Evolutionary conservation across 441 rosid species (phyloP), one percentile per base, ranked within the genome.

Genomic region (Kokia cookei): DNA sequence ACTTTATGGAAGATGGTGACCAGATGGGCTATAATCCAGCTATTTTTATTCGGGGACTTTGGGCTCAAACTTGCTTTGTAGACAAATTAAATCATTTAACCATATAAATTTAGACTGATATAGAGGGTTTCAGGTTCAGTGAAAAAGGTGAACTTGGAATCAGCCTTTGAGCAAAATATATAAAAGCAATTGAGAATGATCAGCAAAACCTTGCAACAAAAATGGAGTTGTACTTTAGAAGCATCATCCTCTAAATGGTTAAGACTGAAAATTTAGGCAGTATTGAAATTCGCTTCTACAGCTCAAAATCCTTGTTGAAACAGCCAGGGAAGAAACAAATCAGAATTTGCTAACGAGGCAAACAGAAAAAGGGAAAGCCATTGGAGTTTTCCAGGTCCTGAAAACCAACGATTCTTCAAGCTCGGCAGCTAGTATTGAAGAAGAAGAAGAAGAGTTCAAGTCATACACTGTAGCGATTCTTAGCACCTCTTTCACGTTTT

Each of bases 401-500:
- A 35, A 55, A 55, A 57, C 27, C 6, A 55, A 55, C 10, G 55
- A n/a, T n/a, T 7, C 58, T 7, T 53, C 24, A 22, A 22, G 55
- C 55, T 50, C 26, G 53, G 40, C 40, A 37, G 40, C 40, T 6
- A 37, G 40, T 37, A 6, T 37, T 5, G 40, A 35, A 37, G 40
- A 32, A 32, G 37, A 37, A 37, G 2, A 54, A 17, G 22, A 19
- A 19, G 22, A 19, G 22, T 19, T 19, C 51, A 65, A 26, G 37
- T 85, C 79, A 85, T 64, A 57, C 57, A 0, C 80, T 80, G 76
- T 88, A 88, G 43, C 83, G 82, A 71, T 84, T 83, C 85, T 78
- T 84, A 72, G 90, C 89, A 60, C 0, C 6, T 79, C 59, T 84
- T 40, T 81, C 90, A 4, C 0, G 75, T 72, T 66, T 86, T 55